Conservation (phyloP, 2,329 filamentous ascomycete genomes). For the Curvularia eragrostidis region DNA sequence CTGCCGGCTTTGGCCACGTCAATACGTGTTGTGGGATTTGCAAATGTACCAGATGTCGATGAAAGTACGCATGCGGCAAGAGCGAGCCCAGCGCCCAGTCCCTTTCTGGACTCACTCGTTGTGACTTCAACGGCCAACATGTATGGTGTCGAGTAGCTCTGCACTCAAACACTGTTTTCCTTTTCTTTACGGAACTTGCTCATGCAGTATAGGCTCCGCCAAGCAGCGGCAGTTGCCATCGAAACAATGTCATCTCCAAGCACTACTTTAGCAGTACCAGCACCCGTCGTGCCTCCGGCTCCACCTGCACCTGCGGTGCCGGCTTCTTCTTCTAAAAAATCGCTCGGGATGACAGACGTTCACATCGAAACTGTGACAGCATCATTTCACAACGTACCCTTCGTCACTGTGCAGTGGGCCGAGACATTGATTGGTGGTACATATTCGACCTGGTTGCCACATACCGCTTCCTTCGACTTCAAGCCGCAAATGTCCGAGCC, state of each 20-base stretch:
- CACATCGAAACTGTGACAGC: neutral
- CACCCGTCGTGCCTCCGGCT: conserved; percentile 4
- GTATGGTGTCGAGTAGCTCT: conserved; percentile 5
- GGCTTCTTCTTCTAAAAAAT: neutral
- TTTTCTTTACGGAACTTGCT: neutral
- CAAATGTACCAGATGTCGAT: conserved; percentile 2
- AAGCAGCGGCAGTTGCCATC: conserved; percentile 9
- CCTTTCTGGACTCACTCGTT: conserved; percentile 1
- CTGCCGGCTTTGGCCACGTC: conserved; percentile 1
- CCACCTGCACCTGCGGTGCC: neutral
- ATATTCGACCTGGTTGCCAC: conserved; percentile 42
- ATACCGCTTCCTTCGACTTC: conserved; percentile 40
- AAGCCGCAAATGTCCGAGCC: conserved; percentile 24
- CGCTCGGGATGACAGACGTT: neutral
- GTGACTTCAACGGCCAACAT: neutral
- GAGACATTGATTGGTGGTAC: conserved; percentile 39
- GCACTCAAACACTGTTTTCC: neutral
- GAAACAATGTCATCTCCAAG: conserved; percentile 2
- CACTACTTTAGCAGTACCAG: neutral
- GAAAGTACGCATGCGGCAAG: conserved; percentile 1
- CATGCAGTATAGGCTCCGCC: conserved; percentile 21
- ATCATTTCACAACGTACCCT: conserved; percentile 22
- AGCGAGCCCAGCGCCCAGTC: conserved; percentile 13
- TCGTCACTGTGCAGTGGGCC: conserved; percentile 43
- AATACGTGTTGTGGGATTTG: conserved; percentile 1